Base-by-base conservation (phyloP, 2,329 filamentous ascomycete species). In the Arthrobotrys iridis region DNA sequence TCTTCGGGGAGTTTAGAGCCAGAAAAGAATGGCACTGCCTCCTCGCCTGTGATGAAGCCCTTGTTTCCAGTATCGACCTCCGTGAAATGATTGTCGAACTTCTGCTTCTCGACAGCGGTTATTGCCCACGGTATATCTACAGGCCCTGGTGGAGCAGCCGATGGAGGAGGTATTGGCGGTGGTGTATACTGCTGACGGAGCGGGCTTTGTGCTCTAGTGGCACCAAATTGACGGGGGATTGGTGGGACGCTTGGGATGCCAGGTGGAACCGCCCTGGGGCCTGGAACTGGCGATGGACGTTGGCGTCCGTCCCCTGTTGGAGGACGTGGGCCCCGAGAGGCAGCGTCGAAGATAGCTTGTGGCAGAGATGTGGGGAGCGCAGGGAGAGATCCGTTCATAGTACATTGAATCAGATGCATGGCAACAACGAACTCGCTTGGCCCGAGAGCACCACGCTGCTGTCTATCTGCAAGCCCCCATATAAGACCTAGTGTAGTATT, bases 361-460 rank as follows among this genome's bases (percentile, higher is more conserved):
- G 95, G 95, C 1, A 99, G 87, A 24, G 91, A 88, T 75, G 85
- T 90, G 0, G 95, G 95, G 67, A 98, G 86, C 18, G 87, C 89
- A 77, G 92, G 89, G 82, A 99, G 87, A 28, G 89, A 86, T 20
- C 93, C 91, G 10, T 89, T 91, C 85, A 96, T 97, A 83, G 92
- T 93, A 10, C 93, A 97, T 11, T 93, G 94, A 77, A 99, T 86
- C 75, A 99, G 85, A 82, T 99, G 95, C 95, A 99, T 99, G 48
- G 95, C 95, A 80, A 99, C 96, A 81, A 97, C 91, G 81, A 99
- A 99, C 80, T 98, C 95, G 11, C 93, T 94, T 79, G 90, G 86
- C 70, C 93, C 91, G 35, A 99, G 86, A 30, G 91, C 89, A 58
- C 95, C 95, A 62, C 93, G 89, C 83, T 97, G 93, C 82, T 97